Percentiles rank a stretch among this genome's conserved stretches.
Conservation (phyloP, 805 yeast species). For the Candida cerambycidarum region DNA sequence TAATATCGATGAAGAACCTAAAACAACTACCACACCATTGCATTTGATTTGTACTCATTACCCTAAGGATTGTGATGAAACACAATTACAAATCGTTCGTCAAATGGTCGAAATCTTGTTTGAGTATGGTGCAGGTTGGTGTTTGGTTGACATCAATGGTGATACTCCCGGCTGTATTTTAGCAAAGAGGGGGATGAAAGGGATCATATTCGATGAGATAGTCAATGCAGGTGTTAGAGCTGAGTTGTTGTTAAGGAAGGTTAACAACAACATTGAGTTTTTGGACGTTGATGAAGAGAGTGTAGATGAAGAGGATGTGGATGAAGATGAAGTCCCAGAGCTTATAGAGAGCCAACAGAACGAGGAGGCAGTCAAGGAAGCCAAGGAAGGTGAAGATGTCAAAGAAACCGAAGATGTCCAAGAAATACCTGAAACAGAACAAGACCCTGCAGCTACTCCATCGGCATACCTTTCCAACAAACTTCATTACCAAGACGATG, state of each 20-base stretch:
- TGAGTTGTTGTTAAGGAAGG: conserved; percentile 73
- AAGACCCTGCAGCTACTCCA: conserved; percentile 64
- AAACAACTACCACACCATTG: conserved; percentile 76
- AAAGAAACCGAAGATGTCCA: too few species aligned
- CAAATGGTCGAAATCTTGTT: conserved; percentile 65
- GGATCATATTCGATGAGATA: conserved; percentile 45
- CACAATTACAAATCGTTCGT: conserved; percentile 41
- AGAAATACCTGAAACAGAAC: too few species aligned
- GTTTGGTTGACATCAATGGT: conserved; percentile 64
- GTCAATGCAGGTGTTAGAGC: conserved; percentile 91
- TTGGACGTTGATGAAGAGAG: conserved; percentile 35
- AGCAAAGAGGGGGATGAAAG: conserved; percentile 47
- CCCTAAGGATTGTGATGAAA: conserved; percentile 46
- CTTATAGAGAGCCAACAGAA: neutral
- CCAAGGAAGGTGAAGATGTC: neutral
- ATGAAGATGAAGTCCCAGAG: conserved; percentile 4
- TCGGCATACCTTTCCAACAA: conserved; percentile 62
- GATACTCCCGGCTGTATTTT: conserved; percentile 87
- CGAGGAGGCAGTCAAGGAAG: neutral
- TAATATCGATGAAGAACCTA: conserved; percentile 34
- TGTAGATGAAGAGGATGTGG: conserved; percentile 17
- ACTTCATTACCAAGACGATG: conserved; percentile 64
- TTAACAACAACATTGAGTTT: conserved; percentile 64
- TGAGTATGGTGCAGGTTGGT: conserved; percentile 93
- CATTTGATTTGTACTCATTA: conserved; percentile 64